phyloP scores from a whole-genome alignment of 1,284 basidiomycete species.

The Rhodotorula sp. region DNA sequence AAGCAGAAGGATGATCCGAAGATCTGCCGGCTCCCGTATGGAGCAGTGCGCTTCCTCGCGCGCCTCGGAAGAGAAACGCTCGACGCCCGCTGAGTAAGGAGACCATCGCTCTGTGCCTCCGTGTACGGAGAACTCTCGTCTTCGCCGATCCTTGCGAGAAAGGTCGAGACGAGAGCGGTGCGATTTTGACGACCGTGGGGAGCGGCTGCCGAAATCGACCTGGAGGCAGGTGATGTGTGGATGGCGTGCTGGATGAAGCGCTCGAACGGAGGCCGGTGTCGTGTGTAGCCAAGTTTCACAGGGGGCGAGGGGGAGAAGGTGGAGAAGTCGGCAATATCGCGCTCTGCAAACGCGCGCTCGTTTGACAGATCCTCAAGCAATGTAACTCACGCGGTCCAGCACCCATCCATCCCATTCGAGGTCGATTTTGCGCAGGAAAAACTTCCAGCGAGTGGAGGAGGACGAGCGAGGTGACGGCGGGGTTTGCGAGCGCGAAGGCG shows the following conservation, averaged over 20 bases:
- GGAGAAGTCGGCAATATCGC: neutral
- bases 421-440: neutral
- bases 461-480: neutral
- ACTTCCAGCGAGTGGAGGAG: neutral
- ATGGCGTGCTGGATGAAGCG: neutral
- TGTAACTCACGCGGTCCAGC: too few relatives aligned
- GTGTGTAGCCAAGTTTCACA: too few relatives aligned
- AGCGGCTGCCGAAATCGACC: constrained; percentile 16
- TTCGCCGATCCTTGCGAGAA: constrained; percentile 1
- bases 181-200: neutral
- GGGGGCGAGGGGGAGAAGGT: neutral
- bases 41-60: constrained; percentile 19
- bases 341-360: too few relatives aligned
- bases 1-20: neutral
- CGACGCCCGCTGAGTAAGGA: constrained; percentile 21
- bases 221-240: neutral
- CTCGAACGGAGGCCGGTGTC: neutral
- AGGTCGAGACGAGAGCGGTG: neutral
- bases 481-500: neutral
- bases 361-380: too few relatives aligned
- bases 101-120: constrained; percentile 31
- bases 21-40: constrained; percentile 11
- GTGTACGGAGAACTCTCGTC: neutral
- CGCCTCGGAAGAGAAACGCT: neutral
- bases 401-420: neutral